Percentiles rank a stretch among this genome's conserved stretches.
Evolutionary conservation across 768 basidiomycete species (phyloP).

Genomic region (Termitomyces sp.): DNA sequence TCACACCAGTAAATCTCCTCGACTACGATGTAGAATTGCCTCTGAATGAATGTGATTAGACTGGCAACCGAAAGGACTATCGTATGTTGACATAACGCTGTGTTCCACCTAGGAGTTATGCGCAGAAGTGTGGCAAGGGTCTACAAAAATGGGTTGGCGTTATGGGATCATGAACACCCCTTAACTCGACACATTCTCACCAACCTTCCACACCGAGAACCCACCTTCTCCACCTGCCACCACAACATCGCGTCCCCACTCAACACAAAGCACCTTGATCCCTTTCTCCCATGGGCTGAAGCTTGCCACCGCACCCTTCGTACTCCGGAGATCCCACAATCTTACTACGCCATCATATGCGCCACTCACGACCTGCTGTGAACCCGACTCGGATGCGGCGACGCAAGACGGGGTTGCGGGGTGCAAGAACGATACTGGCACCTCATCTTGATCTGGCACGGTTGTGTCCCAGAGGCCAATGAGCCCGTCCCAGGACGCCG

Average conservation of each 20-base stretch:
- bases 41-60: too few relatives aligned
- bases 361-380: conserved; percentile 63
- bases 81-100: too few relatives aligned
- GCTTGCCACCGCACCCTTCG: conserved; percentile 57
- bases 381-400: conserved; percentile 14
- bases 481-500: conserved; percentile 84
- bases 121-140: too few relatives aligned
- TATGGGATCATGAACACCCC: not conserved
- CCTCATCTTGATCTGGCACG: conserved; percentile 63
- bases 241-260: conserved; percentile 54
- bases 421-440: conserved; percentile 51
- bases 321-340: conserved; percentile 76
- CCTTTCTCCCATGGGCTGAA: conserved; percentile 58
- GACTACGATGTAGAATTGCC: too few relatives aligned
- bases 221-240: conserved; percentile 65
- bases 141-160: too few relatives aligned
- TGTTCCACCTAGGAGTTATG: too few relatives aligned
- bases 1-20: too few relatives aligned
- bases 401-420: conserved; percentile 68
- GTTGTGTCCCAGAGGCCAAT: conserved; percentile 78
- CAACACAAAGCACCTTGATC: conserved; percentile 57
- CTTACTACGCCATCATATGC: conserved; percentile 76
- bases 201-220: conserved; percentile 58
- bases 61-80: too few relatives aligned
- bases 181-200: not conserved